phyloP scores from a whole-genome alignment of 2,329 filamentous ascomycete species.

The Diaporthe humulicola region DNA sequence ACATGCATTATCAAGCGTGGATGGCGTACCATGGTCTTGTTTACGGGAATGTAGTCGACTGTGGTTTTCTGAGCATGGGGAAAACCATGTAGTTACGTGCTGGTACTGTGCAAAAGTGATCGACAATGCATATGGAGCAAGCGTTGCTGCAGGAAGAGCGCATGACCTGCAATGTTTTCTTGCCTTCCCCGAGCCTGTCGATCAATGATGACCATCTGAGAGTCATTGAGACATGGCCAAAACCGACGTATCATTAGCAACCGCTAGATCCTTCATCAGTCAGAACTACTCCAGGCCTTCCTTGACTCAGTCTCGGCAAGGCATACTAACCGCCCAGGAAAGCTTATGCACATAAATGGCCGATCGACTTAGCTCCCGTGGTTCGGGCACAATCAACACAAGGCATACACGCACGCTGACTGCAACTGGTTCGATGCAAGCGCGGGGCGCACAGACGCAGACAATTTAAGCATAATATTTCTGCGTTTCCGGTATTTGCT shows the following conservation, averaged over 20 bases:
- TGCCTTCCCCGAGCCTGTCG: constrained; percentile 10
- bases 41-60: not conserved
- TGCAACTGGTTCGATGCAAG: not conserved
- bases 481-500: too few species aligned
- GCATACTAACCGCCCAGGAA: not conserved
- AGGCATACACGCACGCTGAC: not conserved
- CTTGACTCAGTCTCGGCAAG: not conserved
- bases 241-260: not conserved
- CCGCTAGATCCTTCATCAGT: not conserved
- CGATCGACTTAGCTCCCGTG: not conserved
- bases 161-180: constrained; percentile 11
- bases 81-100: not conserved
- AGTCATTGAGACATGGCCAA: not conserved
- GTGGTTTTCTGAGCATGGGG: not conserved
- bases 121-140: not conserved
- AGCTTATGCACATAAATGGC: constrained; percentile 5
- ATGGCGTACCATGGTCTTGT: not conserved
- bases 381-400: not conserved
- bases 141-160: not conserved
- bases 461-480: not conserved
- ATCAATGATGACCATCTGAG: constrained; percentile 10
- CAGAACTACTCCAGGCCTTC: not conserved
- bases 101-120: not conserved
- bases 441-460: not conserved
- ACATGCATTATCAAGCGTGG: not conserved